Evolutionary conservation across 768 basidiomycete species (phyloP).

Genomic region (Xerocomellus chrysenteron): DNA sequence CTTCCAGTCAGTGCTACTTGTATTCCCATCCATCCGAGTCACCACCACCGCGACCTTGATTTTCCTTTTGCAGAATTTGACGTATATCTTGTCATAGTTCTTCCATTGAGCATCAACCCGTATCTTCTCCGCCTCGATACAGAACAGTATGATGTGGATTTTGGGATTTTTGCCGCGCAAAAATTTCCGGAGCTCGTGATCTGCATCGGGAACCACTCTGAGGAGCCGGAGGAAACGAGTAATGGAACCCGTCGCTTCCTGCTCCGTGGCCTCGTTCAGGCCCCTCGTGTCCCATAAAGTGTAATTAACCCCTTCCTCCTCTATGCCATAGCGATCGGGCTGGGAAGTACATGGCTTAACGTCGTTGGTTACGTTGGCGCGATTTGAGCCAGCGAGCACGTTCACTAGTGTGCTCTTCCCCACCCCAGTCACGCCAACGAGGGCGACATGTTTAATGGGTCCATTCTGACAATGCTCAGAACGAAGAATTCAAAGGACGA

Average conservation of each 20-base stretch:
- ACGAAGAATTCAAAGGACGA: background rate
- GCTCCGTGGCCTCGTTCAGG: constrained; percentile 6
- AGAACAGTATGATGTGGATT: constrained; percentile 12
- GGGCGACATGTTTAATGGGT: constrained; percentile 9
- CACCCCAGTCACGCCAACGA: constrained; percentile 14
- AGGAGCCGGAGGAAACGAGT: constrained; percentile 6
- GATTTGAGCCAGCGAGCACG: constrained; percentile 1
- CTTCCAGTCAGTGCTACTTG: constrained; percentile 2
- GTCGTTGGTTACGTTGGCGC: constrained; percentile 7
- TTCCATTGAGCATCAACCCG: constrained; percentile 7
- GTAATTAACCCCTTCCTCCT: background rate
- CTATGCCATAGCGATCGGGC: background rate
- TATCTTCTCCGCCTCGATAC: constrained; percentile 12
- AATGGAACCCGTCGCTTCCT: background rate
- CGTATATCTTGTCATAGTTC: constrained; percentile 8
- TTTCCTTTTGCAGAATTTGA: constrained; percentile 11
- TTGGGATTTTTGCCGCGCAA: constrained; percentile 8
- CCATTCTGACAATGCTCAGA: background rate
- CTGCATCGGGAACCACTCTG: constrained; percentile 5
- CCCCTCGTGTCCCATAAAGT: constrained; percentile 16
- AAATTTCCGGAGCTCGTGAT: constrained; percentile 8
- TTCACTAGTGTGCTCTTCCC: constrained; percentile 21
- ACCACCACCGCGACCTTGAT: constrained; percentile 16
- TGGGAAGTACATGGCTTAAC: constrained; percentile 1
- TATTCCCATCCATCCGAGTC: constrained; percentile 5